Conservation (phyloP, 1,139 yeast genomes). For the Geotrichum citri-aurantii region DNA sequence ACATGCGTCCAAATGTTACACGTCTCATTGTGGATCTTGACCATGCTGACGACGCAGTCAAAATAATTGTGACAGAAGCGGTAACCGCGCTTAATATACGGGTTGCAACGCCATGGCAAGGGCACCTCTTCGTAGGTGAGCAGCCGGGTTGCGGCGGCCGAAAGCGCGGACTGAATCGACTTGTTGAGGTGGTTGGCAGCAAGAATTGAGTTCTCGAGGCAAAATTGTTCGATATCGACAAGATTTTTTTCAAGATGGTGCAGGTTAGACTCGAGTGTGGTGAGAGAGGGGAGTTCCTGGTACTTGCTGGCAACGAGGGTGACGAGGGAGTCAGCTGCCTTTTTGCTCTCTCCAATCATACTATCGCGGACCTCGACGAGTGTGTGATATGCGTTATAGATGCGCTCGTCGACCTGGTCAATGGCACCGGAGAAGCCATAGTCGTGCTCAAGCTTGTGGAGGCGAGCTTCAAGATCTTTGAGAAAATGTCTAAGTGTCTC, state of each 20-base stretch:
- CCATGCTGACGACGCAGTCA: conserved; percentile 53
- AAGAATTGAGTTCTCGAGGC: conserved; percentile 19
- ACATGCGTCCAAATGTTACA: conserved; percentile 93
- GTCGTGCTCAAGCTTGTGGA: conserved; percentile 28
- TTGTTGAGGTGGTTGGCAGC: conserved; percentile 22
- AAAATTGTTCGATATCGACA: conserved; percentile 30
- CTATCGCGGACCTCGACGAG: conserved; percentile 31
- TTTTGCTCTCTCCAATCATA: conserved; percentile 32
- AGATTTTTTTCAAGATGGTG: conserved; percentile 33
- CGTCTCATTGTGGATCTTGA: conserved; percentile 77
- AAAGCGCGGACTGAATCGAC: conserved; percentile 34
- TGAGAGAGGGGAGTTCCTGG: conserved; percentile 17
- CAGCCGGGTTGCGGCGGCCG: conserved; percentile 48
- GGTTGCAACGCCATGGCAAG: conserved; percentile 88
- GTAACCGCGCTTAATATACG: conserved; percentile 77
- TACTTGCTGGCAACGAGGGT: conserved; percentile 28
- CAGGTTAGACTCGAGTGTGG: conserved; percentile 22
- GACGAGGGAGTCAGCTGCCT: conserved; percentile 32
- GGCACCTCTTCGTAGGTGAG: conserved; percentile 86
- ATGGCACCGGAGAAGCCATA: conserved; percentile 31
- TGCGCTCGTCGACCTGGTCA: conserved; percentile 32
- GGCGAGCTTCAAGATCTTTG: conserved; percentile 1
- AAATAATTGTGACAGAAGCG: conserved; percentile 66
- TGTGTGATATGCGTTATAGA: conserved; percentile 31
- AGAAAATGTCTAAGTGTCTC: conserved; percentile 2